These are phyloP conservation scores for Pyrus hybrid DNA, from an alignment of 331 rosid genomes.

Conservation along the genomic window DNA sequence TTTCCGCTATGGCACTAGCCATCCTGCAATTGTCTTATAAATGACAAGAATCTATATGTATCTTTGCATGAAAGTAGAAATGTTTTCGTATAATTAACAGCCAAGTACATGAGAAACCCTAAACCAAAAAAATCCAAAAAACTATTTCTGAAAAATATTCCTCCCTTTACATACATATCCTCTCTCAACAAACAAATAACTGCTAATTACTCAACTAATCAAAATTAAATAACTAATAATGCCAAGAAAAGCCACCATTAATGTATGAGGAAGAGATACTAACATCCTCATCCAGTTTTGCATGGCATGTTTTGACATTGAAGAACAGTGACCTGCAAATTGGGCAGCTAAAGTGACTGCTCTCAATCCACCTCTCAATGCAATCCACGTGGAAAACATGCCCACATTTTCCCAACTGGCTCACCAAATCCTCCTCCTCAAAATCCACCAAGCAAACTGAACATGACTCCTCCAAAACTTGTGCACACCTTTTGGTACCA, in stretches of 20 bases:
- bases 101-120: background rate
- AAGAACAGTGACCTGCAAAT: slow-evolving; percentile 65
- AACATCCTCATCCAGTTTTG: background rate
- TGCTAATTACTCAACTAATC: background rate
- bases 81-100: background rate
- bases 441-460: slow-evolving; percentile 77
- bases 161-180: background rate
- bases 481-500: background rate
- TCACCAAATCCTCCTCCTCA: slow-evolving; percentile 52
- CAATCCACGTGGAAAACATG: slow-evolving; percentile 61
- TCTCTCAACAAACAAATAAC: background rate
- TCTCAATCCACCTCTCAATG: slow-evolving; percentile 57
- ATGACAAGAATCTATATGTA: background rate
- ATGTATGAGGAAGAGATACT: slow-evolving; percentile 5
- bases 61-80: background rate
- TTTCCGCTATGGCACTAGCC: background rate
- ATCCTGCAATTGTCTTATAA: background rate
- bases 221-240: background rate
- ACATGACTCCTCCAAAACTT: slow-evolving; percentile 33
- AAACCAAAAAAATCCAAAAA: no score
- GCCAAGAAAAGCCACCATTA: slow-evolving; percentile 15
- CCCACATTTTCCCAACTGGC: slow-evolving; percentile 38
- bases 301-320: slow-evolving; percentile 4
- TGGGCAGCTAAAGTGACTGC: slow-evolving; percentile 64
- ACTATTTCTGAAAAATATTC: no score